These are phyloP conservation scores for Cryomyces minteri DNA, from an alignment of 495 filamentous ascomycete genomes.

Conservation along the genomic window DNA sequence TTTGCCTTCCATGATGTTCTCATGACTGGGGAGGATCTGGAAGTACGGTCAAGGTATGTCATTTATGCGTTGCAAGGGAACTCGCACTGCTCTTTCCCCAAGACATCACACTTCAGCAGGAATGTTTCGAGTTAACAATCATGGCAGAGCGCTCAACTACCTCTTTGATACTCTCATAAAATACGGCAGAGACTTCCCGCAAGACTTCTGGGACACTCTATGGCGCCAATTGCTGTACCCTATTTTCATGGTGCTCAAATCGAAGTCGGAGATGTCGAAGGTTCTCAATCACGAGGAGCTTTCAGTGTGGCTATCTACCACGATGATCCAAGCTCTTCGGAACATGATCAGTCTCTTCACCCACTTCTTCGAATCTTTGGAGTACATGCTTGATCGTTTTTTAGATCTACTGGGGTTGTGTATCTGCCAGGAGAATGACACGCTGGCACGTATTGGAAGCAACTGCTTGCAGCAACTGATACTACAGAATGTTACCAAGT, in stretches of 20 bases:
- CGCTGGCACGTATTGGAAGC: slow-evolving; percentile 91
- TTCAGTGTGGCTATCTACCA: slow-evolving; percentile 97
- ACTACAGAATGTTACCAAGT: slow-evolving; percentile 85
- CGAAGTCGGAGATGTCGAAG: slow-evolving; percentile 87
- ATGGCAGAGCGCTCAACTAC: slow-evolving; percentile 65
- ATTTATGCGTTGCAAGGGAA: not conserved
- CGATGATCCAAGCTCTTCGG: slow-evolving; percentile 94
- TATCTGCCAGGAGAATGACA: slow-evolving; percentile 98
- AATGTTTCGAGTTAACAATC: too few relatives aligned
- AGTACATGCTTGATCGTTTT: slow-evolving; percentile 94
- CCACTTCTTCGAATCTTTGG: slow-evolving; percentile 87
- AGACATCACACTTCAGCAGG: too few relatives aligned
- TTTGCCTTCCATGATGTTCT: slow-evolving; percentile 98
- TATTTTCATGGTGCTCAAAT: slow-evolving; percentile 95
- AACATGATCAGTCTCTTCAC: slow-evolving; percentile 99
- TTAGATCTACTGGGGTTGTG: slow-evolving; percentile 84
- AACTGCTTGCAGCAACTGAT: slow-evolving; percentile 96
- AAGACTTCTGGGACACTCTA: slow-evolving; percentile 94
- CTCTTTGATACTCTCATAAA: slow-evolving; percentile 84
- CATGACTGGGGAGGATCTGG: slow-evolving; percentile 98
- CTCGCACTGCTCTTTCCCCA: too few relatives aligned
- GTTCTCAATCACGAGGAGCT: slow-evolving; percentile 85
- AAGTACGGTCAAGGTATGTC: slow-evolving; percentile 55
- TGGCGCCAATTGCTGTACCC: slow-evolving; percentile 94
- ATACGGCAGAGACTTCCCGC: slow-evolving; percentile 80